Conservation (phyloP, 176 grass and related monocot genomes). For the Metroxylon sagu region DNA sequence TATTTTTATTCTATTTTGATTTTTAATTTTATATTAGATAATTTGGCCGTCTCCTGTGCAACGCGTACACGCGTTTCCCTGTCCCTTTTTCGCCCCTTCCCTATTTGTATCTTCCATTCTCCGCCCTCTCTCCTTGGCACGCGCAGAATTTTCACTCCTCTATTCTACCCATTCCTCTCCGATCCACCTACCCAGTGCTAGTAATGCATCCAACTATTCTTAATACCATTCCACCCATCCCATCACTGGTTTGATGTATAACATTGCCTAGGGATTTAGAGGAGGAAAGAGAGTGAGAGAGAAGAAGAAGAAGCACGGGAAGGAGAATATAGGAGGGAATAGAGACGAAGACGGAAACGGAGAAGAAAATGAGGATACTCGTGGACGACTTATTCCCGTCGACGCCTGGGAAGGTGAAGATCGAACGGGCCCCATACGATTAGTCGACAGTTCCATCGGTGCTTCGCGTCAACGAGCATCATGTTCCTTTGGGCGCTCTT, state of each 20-base stretch:
- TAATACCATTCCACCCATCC: too few species aligned
- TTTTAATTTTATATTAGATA: too few species aligned
- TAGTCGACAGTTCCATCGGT: constrained; percentile 46
- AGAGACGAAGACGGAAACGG: neutral
- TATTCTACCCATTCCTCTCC: neutral
- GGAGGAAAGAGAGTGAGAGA: too few species aligned
- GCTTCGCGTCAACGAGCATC: constrained; percentile 68
- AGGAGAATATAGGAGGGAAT: neutral
- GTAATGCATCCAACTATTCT: neutral
- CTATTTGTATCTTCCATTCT: constrained; percentile 29
- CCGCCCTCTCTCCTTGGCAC: constrained; percentile 13
- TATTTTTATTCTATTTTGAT: too few species aligned
- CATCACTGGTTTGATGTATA: too few species aligned
- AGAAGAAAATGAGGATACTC: constrained; percentile 31
- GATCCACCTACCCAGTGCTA: too few species aligned
- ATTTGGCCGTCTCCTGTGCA: too few species aligned
- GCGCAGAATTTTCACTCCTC: neutral
- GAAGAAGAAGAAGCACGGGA: too few species aligned
- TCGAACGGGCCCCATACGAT: constrained; percentile 33
- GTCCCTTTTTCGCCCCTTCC: neutral
- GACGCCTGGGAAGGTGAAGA: constrained; percentile 73
- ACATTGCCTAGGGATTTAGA: too few species aligned
- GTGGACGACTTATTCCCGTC: constrained; percentile 57
- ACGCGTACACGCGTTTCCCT: constrained; percentile 1
- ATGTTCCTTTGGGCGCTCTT: constrained; percentile 69